phyloP scores from a whole-genome alignment of 2,329 filamentous ascomycete genomes.

The Mycosphaerella sp. region DNA sequence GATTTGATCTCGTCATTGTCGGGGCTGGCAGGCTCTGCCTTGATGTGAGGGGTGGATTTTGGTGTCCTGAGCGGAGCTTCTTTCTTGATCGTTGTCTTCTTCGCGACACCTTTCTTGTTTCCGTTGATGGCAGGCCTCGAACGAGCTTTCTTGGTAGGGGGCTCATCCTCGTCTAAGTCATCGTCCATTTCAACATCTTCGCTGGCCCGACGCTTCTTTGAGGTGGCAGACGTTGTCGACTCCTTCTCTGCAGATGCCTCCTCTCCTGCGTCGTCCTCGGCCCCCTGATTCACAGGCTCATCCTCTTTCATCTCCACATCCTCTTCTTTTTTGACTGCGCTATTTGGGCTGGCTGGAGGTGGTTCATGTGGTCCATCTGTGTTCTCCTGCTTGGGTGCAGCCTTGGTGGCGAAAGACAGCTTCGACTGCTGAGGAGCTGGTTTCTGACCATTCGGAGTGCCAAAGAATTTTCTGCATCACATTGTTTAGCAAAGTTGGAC shows the following conservation, averaged over 20 bases:
- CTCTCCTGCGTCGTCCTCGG: slow-evolving; percentile 23
- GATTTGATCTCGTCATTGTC: slow-evolving; percentile 12
- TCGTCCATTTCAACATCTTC: slow-evolving; percentile 23
- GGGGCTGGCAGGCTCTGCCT: slow-evolving; percentile 9
- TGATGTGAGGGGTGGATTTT: slow-evolving; percentile 13
- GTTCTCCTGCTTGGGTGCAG: slow-evolving; percentile 21
- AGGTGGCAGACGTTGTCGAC: slow-evolving; percentile 12
- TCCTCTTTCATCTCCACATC: slow-evolving; percentile 30
- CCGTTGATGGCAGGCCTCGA: slow-evolving; percentile 23
- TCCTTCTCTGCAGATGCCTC: slow-evolving; percentile 17
- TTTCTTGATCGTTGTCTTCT: slow-evolving; percentile 26
- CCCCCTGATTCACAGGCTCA: slow-evolving; percentile 19
- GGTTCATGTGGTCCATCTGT: slow-evolving; percentile 11
- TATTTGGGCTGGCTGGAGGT: slow-evolving; percentile 19
- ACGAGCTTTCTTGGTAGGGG: slow-evolving; percentile 34
- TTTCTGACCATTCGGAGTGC: slow-evolving; percentile 55
- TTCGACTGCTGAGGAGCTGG: slow-evolving; percentile 66
- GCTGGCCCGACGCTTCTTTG: slow-evolving; percentile 29
- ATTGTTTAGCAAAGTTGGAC: background rate
- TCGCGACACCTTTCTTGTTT: slow-evolving; percentile 15
- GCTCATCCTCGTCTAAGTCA: slow-evolving; percentile 30
- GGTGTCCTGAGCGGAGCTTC: slow-evolving; percentile 9
- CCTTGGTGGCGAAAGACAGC: slow-evolving; percentile 58
- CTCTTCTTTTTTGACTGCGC: slow-evolving; percentile 31
- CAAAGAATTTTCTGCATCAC: slow-evolving; percentile 72